Evolutionary conservation across 495 filamentous ascomycete species (phyloP).

Genomic region (Penicillium herquei): DNA sequence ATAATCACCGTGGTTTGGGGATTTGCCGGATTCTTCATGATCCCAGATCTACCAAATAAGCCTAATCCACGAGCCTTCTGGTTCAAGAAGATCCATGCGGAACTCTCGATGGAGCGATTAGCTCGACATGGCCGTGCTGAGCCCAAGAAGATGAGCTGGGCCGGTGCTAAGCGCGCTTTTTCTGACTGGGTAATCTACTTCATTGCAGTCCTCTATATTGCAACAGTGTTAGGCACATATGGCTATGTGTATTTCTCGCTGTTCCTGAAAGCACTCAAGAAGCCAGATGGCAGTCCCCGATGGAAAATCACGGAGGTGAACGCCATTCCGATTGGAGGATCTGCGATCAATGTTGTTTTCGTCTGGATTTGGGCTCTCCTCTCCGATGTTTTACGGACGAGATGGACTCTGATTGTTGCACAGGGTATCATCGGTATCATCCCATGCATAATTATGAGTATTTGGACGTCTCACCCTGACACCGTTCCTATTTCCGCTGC

Average conservation of each 20-base stretch:
- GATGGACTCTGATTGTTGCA: constrained; percentile 28
- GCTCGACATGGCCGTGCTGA: constrained; percentile 31
- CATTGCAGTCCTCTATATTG: constrained; percentile 27
- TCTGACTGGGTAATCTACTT: constrained; percentile 33
- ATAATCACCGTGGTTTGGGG: constrained; percentile 56
- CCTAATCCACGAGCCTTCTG: constrained; percentile 33
- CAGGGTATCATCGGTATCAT: constrained; percentile 30
- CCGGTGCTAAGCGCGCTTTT: constrained; percentile 28
- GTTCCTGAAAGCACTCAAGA: constrained; percentile 29
- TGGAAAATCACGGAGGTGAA: constrained; percentile 30
- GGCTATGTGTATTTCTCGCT: constrained; percentile 33
- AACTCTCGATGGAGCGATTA: constrained; percentile 28
- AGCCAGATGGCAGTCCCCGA: constrained; percentile 21
- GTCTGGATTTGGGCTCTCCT: constrained; percentile 34
- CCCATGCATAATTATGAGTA: constrained; percentile 33
- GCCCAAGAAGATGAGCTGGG: constrained; percentile 31
- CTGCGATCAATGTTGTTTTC: constrained; percentile 34
- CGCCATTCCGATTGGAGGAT: constrained; percentile 32
- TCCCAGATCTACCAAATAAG: constrained; percentile 47
- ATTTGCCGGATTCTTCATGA: constrained; percentile 56
- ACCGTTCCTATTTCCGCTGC: constrained; percentile 23
- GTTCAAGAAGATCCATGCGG: constrained; percentile 28
- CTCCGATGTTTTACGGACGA: constrained; percentile 26
- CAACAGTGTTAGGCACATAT: constrained; percentile 31
- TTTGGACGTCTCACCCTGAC: constrained; percentile 25